Evolutionary conservation across 352 stramenopile genomes (phyloP), one percentile per base, ranked within the genome.

Genomic region (Detonula confervacea): DNA sequence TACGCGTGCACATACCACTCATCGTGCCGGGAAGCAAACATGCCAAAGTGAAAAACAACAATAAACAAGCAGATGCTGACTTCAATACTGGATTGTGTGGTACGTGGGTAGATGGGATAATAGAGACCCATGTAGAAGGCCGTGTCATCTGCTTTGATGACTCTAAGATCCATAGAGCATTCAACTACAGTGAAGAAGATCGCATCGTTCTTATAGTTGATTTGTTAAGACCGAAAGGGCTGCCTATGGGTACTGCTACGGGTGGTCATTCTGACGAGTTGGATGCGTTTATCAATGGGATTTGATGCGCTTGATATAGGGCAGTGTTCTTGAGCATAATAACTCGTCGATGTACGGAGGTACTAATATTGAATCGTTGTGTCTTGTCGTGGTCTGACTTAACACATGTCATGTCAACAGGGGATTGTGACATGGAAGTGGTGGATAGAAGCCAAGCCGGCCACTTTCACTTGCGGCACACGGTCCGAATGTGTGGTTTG

Each of bases 161-260:
- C 81, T 92, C 84, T n/a, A 91, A 91, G 77, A 80, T 86, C 30
- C 89, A 94, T 73, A 70, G 89, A 18, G 91, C 91, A 9, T 95
- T 94, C 63, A 95, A 94, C 65, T 93, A 92, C 72, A 81, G 73
- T 6, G 79, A 82, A 9, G 52, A 87, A 39, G 80, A 89, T 46
- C 77, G 91, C 9, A 87, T 94, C 66, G 88, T 95, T 0, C 80
- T 95, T 22, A 95, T 95, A 70, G 62, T 95, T 42, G 91, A 95
- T 83, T 49, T 95, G 37, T 81, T 73, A 47, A 68, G 91, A 47
- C 88, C 91, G 22, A n/a, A 55, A 25, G 47, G 54, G 6, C 65
- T 95, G 22, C 91, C 91, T 18, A 33, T 81, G 25, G 91, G 91
- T 25, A 88, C 79, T 63, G 88, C 91, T 29, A 86, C 51, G 51